These are phyloP conservation scores for Teunomyces aglyptinius DNA, from an alignment of 805 yeast species.

Conservation along the genomic window DNA sequence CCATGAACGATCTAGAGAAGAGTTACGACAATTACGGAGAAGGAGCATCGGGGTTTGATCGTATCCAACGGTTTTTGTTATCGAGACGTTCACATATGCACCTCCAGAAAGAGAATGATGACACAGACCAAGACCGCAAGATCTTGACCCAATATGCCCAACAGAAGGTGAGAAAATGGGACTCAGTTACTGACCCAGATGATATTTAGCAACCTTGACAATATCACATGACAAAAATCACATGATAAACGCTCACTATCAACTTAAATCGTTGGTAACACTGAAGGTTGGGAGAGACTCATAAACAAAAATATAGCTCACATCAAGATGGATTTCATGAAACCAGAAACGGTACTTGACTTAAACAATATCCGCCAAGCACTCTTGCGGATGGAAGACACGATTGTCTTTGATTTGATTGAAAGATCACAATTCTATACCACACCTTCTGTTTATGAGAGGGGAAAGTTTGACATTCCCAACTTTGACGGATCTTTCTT, in stretches of 20 bases:
- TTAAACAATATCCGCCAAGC: slow-evolving; percentile 80
- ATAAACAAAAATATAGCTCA: slow-evolving; percentile 5
- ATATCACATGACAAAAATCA: not conserved
- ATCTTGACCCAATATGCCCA: slow-evolving; percentile 33
- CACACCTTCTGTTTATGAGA: slow-evolving; percentile 71
- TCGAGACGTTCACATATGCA: slow-evolving; percentile 27
- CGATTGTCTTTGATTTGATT: slow-evolving; percentile 86
- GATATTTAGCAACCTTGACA: not conserved
- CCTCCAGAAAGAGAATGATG: not conserved
- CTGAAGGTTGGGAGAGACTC: not conserved
- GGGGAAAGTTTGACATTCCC: slow-evolving; percentile 56
- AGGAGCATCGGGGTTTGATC: slow-evolving; percentile 24
- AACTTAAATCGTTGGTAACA: not conserved
- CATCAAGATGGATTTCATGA: slow-evolving; percentile 70
- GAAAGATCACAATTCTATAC: slow-evolving; percentile 87
- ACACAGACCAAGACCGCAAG: slow-evolving; percentile 12
- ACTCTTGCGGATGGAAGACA: slow-evolving; percentile 91
- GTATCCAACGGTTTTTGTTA: slow-evolving; percentile 33
- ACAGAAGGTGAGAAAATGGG: slow-evolving; percentile 20
- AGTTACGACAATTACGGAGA: slow-evolving; percentile 29
- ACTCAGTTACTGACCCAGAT: not conserved
- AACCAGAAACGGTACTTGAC: slow-evolving; percentile 79
- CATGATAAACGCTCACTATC: not conserved
- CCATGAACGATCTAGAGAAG: slow-evolving; percentile 28
- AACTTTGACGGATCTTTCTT: slow-evolving; percentile 76